Evolutionary conservation across 2,329 filamentous ascomycete genomes (phyloP).

Genomic region (Penicillium sp.): DNA sequence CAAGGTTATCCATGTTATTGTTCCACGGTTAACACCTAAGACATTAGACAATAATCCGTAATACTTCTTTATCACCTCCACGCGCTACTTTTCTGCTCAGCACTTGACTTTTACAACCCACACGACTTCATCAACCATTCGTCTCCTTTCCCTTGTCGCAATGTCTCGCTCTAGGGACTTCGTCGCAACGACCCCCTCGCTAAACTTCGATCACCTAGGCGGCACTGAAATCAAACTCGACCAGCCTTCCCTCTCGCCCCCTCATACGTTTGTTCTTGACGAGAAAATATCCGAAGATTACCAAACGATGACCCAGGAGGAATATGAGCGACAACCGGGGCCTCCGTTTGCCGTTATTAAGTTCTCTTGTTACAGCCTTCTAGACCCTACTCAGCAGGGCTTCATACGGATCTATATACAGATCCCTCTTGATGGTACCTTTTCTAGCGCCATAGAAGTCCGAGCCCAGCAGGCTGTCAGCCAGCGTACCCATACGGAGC

Average conservation of each 20-base stretch:
- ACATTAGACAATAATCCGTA: not conserved
- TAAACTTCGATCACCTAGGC: not conserved
- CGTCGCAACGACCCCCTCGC: no score
- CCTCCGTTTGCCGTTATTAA: not conserved
- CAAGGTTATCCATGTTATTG: not conserved
- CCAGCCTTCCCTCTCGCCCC: not conserved
- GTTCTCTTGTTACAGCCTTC: not conserved
- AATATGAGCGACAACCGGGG: not conserved
- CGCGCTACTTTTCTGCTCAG: not conserved
- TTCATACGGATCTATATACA: slow-evolving; percentile 1
- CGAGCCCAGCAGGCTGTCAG: not conserved
- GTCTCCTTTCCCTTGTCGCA: not conserved
- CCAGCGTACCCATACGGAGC: not conserved
- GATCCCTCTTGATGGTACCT: not conserved
- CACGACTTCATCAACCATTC: not conserved
- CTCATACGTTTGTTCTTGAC: not conserved
- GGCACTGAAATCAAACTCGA: not conserved
- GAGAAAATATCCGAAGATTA: not conserved
- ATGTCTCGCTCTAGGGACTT: not conserved
- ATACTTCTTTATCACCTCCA: not conserved
- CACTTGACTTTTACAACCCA: not conserved
- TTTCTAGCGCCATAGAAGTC: not conserved
- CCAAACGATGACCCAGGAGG: not conserved
- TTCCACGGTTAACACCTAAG: not conserved
- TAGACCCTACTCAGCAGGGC: not conserved